Evolutionary conservation across 2,329 filamentous ascomycete genomes (phyloP), one percentile per base, ranked within the genome.

Genomic region (Alternaria infectoria): DNA sequence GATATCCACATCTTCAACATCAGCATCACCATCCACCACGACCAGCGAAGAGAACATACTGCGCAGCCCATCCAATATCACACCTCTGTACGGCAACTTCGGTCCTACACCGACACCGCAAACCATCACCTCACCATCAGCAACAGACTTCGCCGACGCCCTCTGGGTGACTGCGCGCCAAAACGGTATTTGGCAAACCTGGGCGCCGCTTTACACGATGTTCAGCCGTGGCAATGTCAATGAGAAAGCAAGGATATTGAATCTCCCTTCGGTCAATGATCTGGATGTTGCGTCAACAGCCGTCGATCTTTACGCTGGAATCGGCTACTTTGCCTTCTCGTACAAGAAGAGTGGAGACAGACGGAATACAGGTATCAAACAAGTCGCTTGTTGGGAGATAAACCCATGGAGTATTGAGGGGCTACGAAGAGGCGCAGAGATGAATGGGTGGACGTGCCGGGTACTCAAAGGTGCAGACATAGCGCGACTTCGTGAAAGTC

Each of bases 161-260:
- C 88, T 97, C 66, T 98, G 95, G 95, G 91, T 91, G 1, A 87
- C 85, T 12, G 90, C 91, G 5, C 88, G 86, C 56, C 93, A 97
- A 77, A 85, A 87, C 61, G 91, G 90, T 3, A 91, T 98, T 61
- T 81, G 83, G 36, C 95, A 98, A 81, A 90, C 87, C 2, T 98
- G 94, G 94, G 91, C 93, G 1, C 95, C 95, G 13, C 81, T 90
- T 1, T 94, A 93, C 85, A 97, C 93, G 25, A 97, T 97, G 94
- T 98, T 98, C 78, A 93, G 91, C 66, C 87, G 93, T 2, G 94
- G 95, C 4, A 98, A 97, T 79, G 84, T 97, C 62, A 91, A 89
- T 54, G 95, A 98, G 80, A 98, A 97, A 77, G 89, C 91, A 0
- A 85, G 95, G 12, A 80, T 97, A 1, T 80, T 97, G 5, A 77